Evolutionary conservation across 495 filamentous ascomycete species (phyloP).

Genomic region (Aspergillus bridgeri): DNA sequence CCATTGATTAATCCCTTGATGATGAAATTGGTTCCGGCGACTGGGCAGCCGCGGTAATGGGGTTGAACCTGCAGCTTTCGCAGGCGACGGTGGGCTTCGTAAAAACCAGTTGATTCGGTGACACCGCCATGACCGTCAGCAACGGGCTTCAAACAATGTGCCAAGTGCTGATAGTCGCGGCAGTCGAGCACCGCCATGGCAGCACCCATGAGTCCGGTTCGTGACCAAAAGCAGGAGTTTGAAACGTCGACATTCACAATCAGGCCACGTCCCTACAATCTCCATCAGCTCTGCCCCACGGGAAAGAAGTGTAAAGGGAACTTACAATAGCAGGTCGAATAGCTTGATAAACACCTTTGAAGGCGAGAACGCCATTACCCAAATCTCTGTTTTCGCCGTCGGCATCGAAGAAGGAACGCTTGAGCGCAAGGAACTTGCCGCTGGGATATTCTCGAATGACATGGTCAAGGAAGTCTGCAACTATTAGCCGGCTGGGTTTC

Average conservation of each 20-base stretch:
- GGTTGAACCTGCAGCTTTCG: conserved; percentile 64
- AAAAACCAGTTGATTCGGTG: conserved; percentile 21
- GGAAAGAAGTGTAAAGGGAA: neutral
- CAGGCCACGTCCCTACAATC: conserved; percentile 47
- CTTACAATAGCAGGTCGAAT: conserved; percentile 64
- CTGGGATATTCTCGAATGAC: conserved; percentile 73
- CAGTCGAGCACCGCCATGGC: conserved; percentile 23
- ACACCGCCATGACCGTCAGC: conserved; percentile 20
- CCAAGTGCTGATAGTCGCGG: conserved; percentile 22
- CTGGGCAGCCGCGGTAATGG: conserved; percentile 53
- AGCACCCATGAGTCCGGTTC: conserved; percentile 29
- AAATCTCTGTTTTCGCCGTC: conserved; percentile 38
- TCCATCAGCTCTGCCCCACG: conserved; percentile 9
- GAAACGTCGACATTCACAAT: conserved; percentile 74
- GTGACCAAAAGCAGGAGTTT: conserved; percentile 39
- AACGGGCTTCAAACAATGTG: conserved; percentile 15
- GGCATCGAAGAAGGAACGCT: conserved; percentile 69
- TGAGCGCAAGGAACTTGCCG: conserved; percentile 59
- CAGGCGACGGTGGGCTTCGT: conserved; percentile 44
- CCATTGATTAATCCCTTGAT: conserved; percentile 59
- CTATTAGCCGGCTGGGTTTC: conserved; percentile 15
- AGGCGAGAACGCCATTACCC: conserved; percentile 63
- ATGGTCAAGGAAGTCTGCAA: conserved; percentile 77
- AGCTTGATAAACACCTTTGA: conserved; percentile 82
- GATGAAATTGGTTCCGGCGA: conserved; percentile 50